Evolutionary conservation across 2,329 filamentous ascomycete species (phyloP), one percentile per base, ranked within the genome.

Genomic region (Epichloe hybrida): DNA sequence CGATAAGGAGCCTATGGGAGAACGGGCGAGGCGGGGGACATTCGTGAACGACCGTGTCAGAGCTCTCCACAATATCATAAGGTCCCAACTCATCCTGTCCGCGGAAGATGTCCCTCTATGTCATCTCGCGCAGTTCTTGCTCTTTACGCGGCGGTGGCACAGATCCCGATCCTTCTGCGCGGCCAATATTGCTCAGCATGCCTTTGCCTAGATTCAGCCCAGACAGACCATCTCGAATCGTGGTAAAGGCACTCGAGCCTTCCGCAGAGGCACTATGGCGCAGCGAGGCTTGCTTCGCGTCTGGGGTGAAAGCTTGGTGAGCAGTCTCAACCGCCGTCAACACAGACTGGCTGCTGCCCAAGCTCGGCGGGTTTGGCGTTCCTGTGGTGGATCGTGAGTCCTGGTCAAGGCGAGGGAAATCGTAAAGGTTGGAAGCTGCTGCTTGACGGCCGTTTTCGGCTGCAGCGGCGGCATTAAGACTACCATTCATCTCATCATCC

Each of bases 401-500:
- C 57, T 35, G 56, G 45, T 50, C 60, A 52, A 15, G 59, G 43
- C 58, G 60, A 34, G 63, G 56, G 6, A 48, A 46, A 48, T 63
- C 60, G 31, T 66, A 60, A 13, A 68, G 58, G 48, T 56, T 62
- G 8, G 65, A 65, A 15, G 69, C 60, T n/a, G 66, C 66, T 12
- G 64, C 63, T 49, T 64, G 62, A 1, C 68, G 60, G 38, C 68
- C 64, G 21, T 62, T 70, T 52, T 75, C 75, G 6, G 74, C 74
- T 3, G 74, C 72, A 15, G 75, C 74, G 3, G 74, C 75, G 6
- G 72, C 70, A 58, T 80, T 74, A 11, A 80, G 68, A 37, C 76
- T 72, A 0, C 79, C 80, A 59, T 98, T 98, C 91, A 98, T 97
- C 64, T 98, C 93, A 50, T 84, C 80, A 58, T 96, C 88, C 3